phyloP scores from a whole-genome alignment of 805 yeast species.

The Wickerhamomyces mucosus region DNA sequence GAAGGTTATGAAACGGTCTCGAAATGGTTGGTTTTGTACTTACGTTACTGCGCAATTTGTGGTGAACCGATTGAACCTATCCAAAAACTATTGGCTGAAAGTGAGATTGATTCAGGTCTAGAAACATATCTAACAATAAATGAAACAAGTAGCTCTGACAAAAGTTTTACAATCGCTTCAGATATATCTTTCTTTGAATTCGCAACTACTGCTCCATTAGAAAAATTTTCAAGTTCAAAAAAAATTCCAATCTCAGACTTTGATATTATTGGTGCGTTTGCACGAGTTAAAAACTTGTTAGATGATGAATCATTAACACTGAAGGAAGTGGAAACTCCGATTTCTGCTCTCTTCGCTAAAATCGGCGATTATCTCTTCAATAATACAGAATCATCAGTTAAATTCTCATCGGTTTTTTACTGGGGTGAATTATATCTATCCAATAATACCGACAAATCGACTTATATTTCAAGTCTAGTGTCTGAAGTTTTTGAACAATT shows the following conservation, averaged over 20 bases:
- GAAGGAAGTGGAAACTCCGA: slow-evolving; percentile 16
- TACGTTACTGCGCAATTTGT: slow-evolving; percentile 36
- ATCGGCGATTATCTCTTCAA: slow-evolving; percentile 31
- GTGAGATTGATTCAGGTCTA: slow-evolving; percentile 13
- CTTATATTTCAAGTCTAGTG: slow-evolving; percentile 23
- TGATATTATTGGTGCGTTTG: slow-evolving; percentile 38
- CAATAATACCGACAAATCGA: slow-evolving; percentile 14
- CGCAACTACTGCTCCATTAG: slow-evolving; percentile 23
- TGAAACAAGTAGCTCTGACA: too few relatives aligned
- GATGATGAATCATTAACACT: slow-evolving; percentile 15
- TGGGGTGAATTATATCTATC: slow-evolving; percentile 21
- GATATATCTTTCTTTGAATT: slow-evolving; percentile 26
- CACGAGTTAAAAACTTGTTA: slow-evolving; percentile 31
- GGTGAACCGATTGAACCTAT: slow-evolving; percentile 43
- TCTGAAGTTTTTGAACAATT: slow-evolving; percentile 29
- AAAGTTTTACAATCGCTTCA: slow-evolving; percentile 8
- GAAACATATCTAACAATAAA: too few relatives aligned
- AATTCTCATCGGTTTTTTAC: slow-evolving; percentile 17
- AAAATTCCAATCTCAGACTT: slow-evolving; percentile 34
- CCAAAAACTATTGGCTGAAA: slow-evolving; percentile 4
- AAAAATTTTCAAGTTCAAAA: slow-evolving; percentile 18
- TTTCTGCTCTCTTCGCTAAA: slow-evolving; percentile 32
- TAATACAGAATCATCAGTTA: slow-evolving; percentile 8
- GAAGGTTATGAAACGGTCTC: slow-evolving; percentile 19
- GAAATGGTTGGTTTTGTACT: slow-evolving; percentile 42